Evolutionary conservation across 2,329 filamentous ascomycete genomes (phyloP), one percentile per base, ranked within the genome.

Genomic region (Hortaea sp.): DNA sequence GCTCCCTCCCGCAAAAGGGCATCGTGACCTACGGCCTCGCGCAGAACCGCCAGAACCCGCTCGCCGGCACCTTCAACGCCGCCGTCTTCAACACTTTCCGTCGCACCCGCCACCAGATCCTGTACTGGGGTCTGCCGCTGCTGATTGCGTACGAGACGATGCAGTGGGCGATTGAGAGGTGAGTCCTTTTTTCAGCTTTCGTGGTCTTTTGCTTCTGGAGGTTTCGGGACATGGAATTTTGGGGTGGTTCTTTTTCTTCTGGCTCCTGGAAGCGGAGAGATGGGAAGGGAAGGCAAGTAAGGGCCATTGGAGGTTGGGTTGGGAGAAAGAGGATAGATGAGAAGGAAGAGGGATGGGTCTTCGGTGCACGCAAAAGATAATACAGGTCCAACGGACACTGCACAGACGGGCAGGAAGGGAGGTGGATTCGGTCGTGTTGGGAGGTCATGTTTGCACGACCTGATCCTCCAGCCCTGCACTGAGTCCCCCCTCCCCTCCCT

Each of bases 21-120:
- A 71, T 83, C 49, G 70, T 74, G 47, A 73, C 74, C 62, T 97
- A 94, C 72, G 77, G 82, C 56, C 66, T 98, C 57, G 83, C 86
- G 59, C 71, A 84, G 57, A 97, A 98, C 78, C 84, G 85, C 66
- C 90, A 95, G 75, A 82, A 85, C 63, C 85, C 88, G 53, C 77
- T 94, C 57, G 88, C 88, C 54, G 87, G 86, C 61, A 74, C 83
- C 50, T 69, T 77, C 55, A 73, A 90, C 69, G 85, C 83, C 57
- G 90, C 89, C 63, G 72, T 97, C 74, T 97, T 97, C 83, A 98
- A 98, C 79, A 83, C 81, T 60, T 94, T 85, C 78, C 83, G 92
- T 69, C 82, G 92, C 63, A 85, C 84, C 71, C 82, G 81, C 67
- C 69, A 77, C 59, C 92, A 97, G 76, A 81, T 94, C 58, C 81